Percentiles rank a stretch among this genome's conserved stretches.
Conservation (phyloP, 2,329 filamentous ascomycete species). For the Canariomyces notabilis region DNA sequence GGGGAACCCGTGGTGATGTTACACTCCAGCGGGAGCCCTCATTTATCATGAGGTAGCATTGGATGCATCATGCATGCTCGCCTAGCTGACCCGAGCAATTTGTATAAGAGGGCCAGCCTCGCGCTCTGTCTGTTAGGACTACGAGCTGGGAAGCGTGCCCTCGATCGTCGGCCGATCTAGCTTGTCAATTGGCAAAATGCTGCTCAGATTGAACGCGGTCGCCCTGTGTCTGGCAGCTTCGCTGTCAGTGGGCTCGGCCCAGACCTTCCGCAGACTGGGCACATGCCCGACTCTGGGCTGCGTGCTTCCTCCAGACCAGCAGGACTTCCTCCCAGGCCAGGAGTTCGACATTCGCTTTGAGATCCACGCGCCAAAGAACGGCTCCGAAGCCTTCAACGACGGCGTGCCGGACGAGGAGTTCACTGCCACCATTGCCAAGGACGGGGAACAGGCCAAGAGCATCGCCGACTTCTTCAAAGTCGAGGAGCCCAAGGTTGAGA, state of each 20-base stretch:
- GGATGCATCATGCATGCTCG: conserved; percentile 4
- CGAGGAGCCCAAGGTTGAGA: conserved; percentile 70
- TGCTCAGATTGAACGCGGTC: conserved; percentile 19
- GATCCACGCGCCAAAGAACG: conserved; percentile 75
- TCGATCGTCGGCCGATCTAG: conserved; percentile 1
- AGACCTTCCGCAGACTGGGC: conserved; percentile 57
- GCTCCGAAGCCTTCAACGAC: conserved; percentile 68
- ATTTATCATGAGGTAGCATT: background rate
- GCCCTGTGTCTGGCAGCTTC: conserved; percentile 31
- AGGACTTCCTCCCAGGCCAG: conserved; percentile 79
- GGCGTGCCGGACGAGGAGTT: conserved; percentile 69
- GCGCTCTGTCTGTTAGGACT: conserved; percentile 1
- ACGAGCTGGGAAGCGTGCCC: conserved; percentile 1
- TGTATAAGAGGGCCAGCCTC: conserved; percentile 4
- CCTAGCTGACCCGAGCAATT: conserved; percentile 2
- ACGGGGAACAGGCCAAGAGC: conserved; percentile 45
- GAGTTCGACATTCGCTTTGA: conserved; percentile 80
- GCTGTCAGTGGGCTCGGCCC: conserved; percentile 42
- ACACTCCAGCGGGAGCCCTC: background rate
- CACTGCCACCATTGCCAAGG: conserved; percentile 67
- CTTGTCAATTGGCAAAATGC: conserved; percentile 17
- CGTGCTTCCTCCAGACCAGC: conserved; percentile 57
- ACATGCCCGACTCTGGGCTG: conserved; percentile 56
- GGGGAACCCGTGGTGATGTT: background rate
- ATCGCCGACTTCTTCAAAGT: conserved; percentile 61